phyloP scores from a whole-genome alignment of 2,329 filamentous ascomycete species.

The Colletotrichum zoysiae region DNA sequence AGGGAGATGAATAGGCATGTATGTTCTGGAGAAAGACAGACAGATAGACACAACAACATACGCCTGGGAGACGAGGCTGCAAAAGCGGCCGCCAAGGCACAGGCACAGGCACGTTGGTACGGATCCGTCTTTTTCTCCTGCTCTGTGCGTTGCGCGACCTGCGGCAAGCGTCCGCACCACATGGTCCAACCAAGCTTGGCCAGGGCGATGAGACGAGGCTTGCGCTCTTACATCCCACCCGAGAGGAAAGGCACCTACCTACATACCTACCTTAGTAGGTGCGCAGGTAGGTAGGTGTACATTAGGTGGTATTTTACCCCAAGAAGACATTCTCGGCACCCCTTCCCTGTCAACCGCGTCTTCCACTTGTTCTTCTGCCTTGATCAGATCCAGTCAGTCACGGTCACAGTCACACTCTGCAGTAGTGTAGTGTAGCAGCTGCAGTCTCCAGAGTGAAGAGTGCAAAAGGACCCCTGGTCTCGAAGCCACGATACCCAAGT shows the following conservation, averaged over 20 bases:
- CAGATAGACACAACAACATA: neutral
- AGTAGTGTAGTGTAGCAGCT: slow-evolving; percentile 37
- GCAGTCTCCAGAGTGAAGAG: neutral
- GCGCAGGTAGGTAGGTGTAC: too few species aligned
- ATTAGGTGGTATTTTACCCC: neutral
- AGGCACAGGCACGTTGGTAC: neutral
- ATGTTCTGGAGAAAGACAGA: slow-evolving; percentile 8
- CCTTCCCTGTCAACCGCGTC: slow-evolving; percentile 8
- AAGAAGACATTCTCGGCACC: neutral
- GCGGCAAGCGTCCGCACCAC: slow-evolving; percentile 28
- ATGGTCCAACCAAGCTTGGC: slow-evolving; percentile 18
- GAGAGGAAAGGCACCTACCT: slow-evolving; percentile 13
- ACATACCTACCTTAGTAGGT: too few species aligned
- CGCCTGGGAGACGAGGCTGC: slow-evolving; percentile 1
- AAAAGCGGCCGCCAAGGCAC: slow-evolving; percentile 8
- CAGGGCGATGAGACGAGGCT: slow-evolving; percentile 26
- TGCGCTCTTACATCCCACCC: slow-evolving; percentile 20
- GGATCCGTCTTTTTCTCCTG: slow-evolving; percentile 19
- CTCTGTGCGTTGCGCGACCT: slow-evolving; percentile 36
- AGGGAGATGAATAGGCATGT: slow-evolving; percentile 16
- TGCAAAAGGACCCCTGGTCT: slow-evolving; percentile 27
- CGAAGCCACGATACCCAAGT: slow-evolving; percentile 30
- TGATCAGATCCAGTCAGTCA: slow-evolving; percentile 16
- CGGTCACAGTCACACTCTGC: slow-evolving; percentile 26
- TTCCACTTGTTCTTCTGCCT: slow-evolving; percentile 22